Evolutionary conservation across 75 land plant species (phyloP).

Genomic region (Pinus taeda): DNA sequence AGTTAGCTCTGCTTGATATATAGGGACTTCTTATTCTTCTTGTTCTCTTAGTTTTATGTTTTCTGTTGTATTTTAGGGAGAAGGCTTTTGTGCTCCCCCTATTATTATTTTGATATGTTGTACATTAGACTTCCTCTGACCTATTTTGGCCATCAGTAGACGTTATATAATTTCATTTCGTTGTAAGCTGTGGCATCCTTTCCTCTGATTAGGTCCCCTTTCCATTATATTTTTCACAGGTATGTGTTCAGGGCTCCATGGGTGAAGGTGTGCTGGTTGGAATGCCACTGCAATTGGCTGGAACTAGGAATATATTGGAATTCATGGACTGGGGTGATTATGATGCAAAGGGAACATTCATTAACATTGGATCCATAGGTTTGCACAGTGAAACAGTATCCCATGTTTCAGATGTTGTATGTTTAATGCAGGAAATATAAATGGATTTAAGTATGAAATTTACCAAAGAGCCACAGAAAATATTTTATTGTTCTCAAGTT

Average conservation of each 20-base stretch:
- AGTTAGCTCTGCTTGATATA: too few relatives aligned
- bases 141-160: too few relatives aligned
- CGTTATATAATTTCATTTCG: not conserved
- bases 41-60: too few relatives aligned
- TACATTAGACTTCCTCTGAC: too few relatives aligned
- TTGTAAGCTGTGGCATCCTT: not conserved
- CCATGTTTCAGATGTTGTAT: not conserved
- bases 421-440: not conserved
- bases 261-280: conserved; percentile 91
- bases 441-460: not conserved
- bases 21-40: too few relatives aligned
- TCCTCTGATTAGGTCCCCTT: not conserved
- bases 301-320: conserved; percentile 77
- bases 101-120: too few relatives aligned
- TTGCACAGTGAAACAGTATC: not conserved
- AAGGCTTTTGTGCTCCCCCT: too few relatives aligned
- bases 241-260: conserved; percentile 98
- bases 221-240: conserved; percentile 28
- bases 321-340: conserved; percentile 97
- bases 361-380: conserved; percentile 94
- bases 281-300: conserved; percentile 94
- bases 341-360: conserved; percentile 79
- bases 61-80: too few relatives aligned
- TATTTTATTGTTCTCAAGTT: not conserved
- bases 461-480: not conserved